Evolutionary conservation across 192 early-diverging fungal genomes (phyloP).

Genomic region (Linnemannia hyalina): DNA sequence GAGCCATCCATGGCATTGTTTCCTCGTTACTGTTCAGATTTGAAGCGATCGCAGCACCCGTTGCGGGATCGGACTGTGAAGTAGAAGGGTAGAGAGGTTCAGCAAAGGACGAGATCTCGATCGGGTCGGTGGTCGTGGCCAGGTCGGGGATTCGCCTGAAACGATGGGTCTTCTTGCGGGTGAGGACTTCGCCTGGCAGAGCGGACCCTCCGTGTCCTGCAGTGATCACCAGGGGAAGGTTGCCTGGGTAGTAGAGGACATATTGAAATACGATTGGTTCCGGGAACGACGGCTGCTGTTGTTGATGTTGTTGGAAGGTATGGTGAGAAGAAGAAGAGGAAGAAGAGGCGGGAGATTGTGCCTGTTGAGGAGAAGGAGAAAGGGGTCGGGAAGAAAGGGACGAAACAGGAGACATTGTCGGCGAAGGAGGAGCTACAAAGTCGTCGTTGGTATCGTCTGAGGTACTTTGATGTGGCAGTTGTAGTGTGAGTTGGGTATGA

Average conservation of each 20-base stretch:
- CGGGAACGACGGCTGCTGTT: not conserved
- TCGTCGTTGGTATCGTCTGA: slow-evolving; percentile 6
- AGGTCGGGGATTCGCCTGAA: slow-evolving; percentile 27
- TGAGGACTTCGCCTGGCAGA: slow-evolving; percentile 8
- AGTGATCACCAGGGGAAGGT: slow-evolving; percentile 44
- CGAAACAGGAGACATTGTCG: not conserved
- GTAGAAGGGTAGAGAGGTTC: not conserved
- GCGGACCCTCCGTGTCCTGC: slow-evolving; percentile 38
- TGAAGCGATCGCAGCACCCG: not conserved
- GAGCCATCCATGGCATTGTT: slow-evolving; percentile 39
- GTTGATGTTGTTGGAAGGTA: not conserved
- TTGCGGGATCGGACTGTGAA: slow-evolving; percentile 1
- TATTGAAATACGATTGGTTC: slow-evolving; percentile 48
- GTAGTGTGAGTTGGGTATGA: not conserved
- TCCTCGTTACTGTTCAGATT: not conserved
- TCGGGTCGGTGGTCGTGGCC: not conserved
- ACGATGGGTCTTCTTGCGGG: slow-evolving; percentile 23
- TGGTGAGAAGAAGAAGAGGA: not conserved
- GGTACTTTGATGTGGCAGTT: not conserved
- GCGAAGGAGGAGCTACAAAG: not conserved
- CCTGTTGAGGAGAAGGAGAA: not conserved
- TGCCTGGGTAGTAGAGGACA: slow-evolving; percentile 49
- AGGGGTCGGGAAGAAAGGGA: not conserved
- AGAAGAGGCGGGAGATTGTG: no score
- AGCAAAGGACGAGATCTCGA: slow-evolving; percentile 23